Percentiles rank a stretch among this genome's conserved stretches.
These are phyloP conservation scores for Plasmodium fragile DNA, from an alignment of 169 alveolate genomes.

Conservation along the genomic window DNA sequence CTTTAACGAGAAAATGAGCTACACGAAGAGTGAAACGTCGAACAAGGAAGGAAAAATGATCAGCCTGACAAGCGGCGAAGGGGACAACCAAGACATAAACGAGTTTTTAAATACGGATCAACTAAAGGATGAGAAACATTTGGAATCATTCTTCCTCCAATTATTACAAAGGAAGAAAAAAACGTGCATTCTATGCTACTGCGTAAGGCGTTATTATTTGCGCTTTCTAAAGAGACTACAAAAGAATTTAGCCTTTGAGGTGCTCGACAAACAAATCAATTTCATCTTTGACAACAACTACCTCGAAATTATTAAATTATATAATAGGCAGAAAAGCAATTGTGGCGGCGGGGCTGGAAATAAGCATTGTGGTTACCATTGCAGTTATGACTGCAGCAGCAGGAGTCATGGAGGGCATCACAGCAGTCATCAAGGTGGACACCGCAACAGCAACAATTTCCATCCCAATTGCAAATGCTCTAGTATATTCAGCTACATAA, in stretches of 20 bases:
- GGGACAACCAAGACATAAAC: not conserved
- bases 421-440: not conserved
- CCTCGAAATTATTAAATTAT: constrained; percentile 12
- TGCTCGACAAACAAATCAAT: constrained; percentile 31
- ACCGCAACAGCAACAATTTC: not conserved
- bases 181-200: constrained; percentile 68
- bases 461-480: constrained; percentile 24
- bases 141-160: constrained; percentile 54
- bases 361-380: not conserved
- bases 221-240: constrained; percentile 28
- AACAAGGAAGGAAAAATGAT: constrained; percentile 10
- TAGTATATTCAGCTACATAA: constrained; percentile 57
- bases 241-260: constrained; percentile 27
- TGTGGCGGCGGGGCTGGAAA: not conserved
- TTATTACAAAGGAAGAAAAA: constrained; percentile 34
- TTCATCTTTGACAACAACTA: constrained; percentile 69
- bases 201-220: constrained; percentile 51
- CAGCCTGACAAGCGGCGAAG: not conserved
- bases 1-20: constrained; percentile 13
- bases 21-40: constrained; percentile 6
- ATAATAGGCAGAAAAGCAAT: not conserved
- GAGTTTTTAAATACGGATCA: not conserved
- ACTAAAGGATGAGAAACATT: constrained; percentile 1
- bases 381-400: not conserved
- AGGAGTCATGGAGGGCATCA: not conserved